Evolutionary conservation across 208 protist genomes (phyloP), one percentile per base, ranked within the genome.

Genomic region (Porcisia hertigi): DNA sequence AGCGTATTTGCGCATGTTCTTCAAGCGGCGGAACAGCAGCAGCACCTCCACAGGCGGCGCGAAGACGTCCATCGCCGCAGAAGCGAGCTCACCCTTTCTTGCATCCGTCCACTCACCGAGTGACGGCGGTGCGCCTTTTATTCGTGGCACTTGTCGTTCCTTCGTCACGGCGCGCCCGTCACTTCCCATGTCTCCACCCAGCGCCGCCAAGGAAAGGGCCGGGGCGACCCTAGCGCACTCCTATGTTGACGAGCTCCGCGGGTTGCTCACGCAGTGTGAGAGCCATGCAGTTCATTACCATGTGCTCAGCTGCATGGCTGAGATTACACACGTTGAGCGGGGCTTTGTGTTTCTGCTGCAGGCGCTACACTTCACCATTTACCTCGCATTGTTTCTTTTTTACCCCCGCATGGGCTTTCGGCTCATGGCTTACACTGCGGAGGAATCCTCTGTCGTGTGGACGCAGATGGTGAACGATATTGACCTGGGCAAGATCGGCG

Each of bases 401-500:
- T 92, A 86, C 81, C 88, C 88, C 11, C 85, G 88, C 58, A 89
- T 93, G 88, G 91, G 84, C 5, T 91, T 92, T 71, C 88, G 91
- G 0, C 75, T 95, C 11, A 86, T 92, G 80, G 91, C 86, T 3
- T 95, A 95, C 80, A 84, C 89, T 43, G 82, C 77, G 30, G 91
- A 95, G 74, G 91, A 95, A 81, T 95, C 88, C 57, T 85, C 88
- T 58, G 91, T 95, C 3, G 86, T 95, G 79, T 92, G 87, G 88
- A 95, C 91, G 64, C 91, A 95, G 77, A 93, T 95, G 88, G 86
- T 93, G 49, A 95, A 95, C 81, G 91, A 95, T 77, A 74, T 92
- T 39, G 91, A 92, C 66, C 72, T 95, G 9, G 88, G 88, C 54
- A 95, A 93, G 71, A 83, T 95, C 41, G 79, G 71, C 34, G 87